Conservation (phyloP, 2,329 filamentous ascomycete species). For the Fusarium sublunatum region DNA sequence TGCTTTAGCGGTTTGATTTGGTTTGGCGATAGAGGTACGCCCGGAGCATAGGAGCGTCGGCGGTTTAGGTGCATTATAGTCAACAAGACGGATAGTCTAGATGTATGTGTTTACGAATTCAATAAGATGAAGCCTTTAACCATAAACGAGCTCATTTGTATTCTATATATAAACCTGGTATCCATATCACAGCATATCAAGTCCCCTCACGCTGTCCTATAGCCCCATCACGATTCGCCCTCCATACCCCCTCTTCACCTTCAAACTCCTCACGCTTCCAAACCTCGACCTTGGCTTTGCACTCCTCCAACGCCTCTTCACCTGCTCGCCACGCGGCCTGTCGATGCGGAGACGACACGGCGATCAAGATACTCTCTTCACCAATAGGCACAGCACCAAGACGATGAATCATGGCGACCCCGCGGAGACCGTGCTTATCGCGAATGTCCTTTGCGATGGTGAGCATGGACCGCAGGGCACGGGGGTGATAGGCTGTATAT, state of each 20-base stretch:
- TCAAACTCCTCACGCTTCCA: slow-evolving; percentile 95
- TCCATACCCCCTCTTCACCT: slow-evolving; percentile 82
- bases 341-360: slow-evolving; percentile 84
- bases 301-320: slow-evolving; percentile 88
- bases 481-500: slow-evolving; percentile 78
- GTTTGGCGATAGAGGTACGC: slow-evolving; percentile 10
- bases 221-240: slow-evolving; percentile 83
- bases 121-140: slow-evolving; percentile 3
- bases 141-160: neutral
- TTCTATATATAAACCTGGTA: neutral
- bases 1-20: slow-evolving; percentile 17
- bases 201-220: slow-evolving; percentile 60
- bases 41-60: slow-evolving; percentile 17
- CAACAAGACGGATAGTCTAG: slow-evolving; percentile 14
- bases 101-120: slow-evolving; percentile 8
- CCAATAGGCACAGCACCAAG: slow-evolving; percentile 86
- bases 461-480: slow-evolving; percentile 76
- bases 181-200: slow-evolving; percentile 1
- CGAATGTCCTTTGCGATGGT: slow-evolving; percentile 69
- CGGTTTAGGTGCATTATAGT: slow-evolving; percentile 5
- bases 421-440: slow-evolving; percentile 72
- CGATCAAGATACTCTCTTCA: slow-evolving; percentile 94
- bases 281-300: slow-evolving; percentile 89
- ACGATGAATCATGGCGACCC: slow-evolving; percentile 84
- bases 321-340: slow-evolving; percentile 87